Base-by-base conservation (phyloP, 2,329 filamentous ascomycete species). In the Xylaria polymorpha region DNA sequence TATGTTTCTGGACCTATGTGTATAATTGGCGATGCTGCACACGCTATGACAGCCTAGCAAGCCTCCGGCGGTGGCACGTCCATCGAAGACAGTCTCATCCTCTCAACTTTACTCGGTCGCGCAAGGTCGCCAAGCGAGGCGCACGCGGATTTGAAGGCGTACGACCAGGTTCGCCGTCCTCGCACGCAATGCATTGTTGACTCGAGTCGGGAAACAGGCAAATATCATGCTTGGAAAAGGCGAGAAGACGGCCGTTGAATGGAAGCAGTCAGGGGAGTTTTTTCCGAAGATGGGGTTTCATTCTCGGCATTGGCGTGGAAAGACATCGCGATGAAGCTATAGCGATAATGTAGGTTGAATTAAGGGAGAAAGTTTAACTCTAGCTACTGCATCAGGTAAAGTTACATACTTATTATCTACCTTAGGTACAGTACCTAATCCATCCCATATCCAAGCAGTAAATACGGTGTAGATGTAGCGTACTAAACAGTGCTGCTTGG, bases 51-150 rank as follows among this genome's bases (percentile, higher is more conserved):
- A 4, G 70, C 72, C 7, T 73, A 73, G 73, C 69, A 76, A n/a
- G 72, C 64, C 12, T 73, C 71, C 1, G 72, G 73, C 0, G 73
- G 72, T 5, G 71, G 72, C 25, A 76, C 74, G 70, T 72, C 72
- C 15, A 70, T 74, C 41, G 72, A 76, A 29, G 72, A 74, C 37
- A 72, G 64, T n/a, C 60, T 74, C 12, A 62, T 76, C 18, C 67
- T 74, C 0, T 76, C 71, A 0, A 66, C 61, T 1, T 32, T 77
- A 5, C 68, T 74, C 4, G 72, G 72, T 1, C 62, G 61, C 14
- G 66, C 71, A 8, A 71, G 61, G 22, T 39, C 61, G 0, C 51
- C 59, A 20, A 20, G 6, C 8, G 72, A 74, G 18, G 73, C 74
- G 4, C 29, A 51, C 22, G 22, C 37, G 1, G 72, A 72, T 10